Evolutionary conservation across 768 basidiomycete species (phyloP), one percentile per base, ranked within the genome.

Genomic region (Boletellus sp.): DNA sequence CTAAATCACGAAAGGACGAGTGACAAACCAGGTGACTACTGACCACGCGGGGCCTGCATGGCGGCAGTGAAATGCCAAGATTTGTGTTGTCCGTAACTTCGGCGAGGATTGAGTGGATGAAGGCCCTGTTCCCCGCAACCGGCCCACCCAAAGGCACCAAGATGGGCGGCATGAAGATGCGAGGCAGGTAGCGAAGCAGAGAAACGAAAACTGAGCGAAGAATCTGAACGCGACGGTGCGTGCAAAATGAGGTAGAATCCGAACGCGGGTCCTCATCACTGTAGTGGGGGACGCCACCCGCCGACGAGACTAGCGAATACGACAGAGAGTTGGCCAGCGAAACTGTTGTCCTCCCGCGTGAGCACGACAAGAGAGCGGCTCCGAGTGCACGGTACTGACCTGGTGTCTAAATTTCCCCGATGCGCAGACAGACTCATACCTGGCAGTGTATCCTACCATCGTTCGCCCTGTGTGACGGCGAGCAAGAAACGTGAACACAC

Each of bases 31-130:
- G 3, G 74, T 71, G 4, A 81, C 83, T 0, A 80, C 46, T 15
- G 81, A 77, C 80, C 79, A 83, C 38, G 75, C 73, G 12, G 84
- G 64, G 10, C n/a, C 77, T 77, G 55, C 80, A 84, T 12, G 84
- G 68, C 3, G 83, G 77, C 56, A 80, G 80, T 13, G 79, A 80
- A 20, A 74, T 56, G 6, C 78, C 75, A 64, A 83, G 79, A 53
- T 87, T 84, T 8, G 78, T 78, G 8, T 76, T 61, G 58, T 87
- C 81, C 8, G 83, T 82, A 23, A 86, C 68, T 62, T 86, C 84
- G 3, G 78, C 76, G 0, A 87, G 69, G 19, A 81, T 74, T 2
- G 79, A 78, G 45, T 82, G 78, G 26, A 85, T 73, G 8, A 84
- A 83, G 9, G 81, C 81, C 35, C 79, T 64, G 51, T 80, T 85